These are phyloP conservation scores for Chlamydomonas schloesseri DNA, from an alignment of 139 green algal species.

Conservation along the genomic window DNA sequence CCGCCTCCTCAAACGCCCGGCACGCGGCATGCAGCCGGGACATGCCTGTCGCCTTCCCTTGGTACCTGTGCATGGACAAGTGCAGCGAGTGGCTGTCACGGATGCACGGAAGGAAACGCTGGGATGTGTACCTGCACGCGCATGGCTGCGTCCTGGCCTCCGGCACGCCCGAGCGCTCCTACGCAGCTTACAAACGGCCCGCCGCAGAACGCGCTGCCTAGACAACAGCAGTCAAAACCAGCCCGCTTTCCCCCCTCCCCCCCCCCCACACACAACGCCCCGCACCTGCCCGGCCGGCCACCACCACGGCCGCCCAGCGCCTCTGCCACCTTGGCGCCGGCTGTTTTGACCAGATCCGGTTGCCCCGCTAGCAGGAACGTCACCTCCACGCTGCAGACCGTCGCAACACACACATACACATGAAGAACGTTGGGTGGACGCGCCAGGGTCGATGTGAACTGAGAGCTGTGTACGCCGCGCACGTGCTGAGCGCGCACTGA, in stretches of 20 bases:
- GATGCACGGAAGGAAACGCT: background rate
- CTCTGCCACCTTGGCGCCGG: constrained; percentile 16
- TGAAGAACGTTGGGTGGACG: background rate
- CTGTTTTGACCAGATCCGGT: constrained; percentile 5
- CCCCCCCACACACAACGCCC: too few species aligned
- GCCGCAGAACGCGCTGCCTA: too few species aligned
- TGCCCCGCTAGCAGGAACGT: constrained; percentile 23
- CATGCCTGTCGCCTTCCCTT: constrained; percentile 8
- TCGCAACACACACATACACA: too few species aligned
- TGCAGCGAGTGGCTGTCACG: background rate
- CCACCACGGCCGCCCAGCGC: constrained; percentile 30
- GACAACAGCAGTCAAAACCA: too few species aligned
- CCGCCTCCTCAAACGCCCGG: background rate
- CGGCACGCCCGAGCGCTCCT: too few species aligned
- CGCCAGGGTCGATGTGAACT: too few species aligned
- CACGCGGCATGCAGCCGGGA: background rate
- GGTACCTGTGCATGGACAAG: constrained; percentile 1
- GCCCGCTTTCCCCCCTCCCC: too few species aligned
- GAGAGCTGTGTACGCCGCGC: background rate
- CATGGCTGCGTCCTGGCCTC: background rate
- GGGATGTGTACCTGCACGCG: background rate
- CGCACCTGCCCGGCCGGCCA: constrained; percentile 30
- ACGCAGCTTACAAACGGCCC: too few species aligned
- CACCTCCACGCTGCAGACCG: constrained; percentile 1
- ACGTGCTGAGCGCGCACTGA: too few species aligned